Base-by-base conservation (phyloP, 371 early-diverging fungal genomes). In the Mortierella sp. region DNA sequence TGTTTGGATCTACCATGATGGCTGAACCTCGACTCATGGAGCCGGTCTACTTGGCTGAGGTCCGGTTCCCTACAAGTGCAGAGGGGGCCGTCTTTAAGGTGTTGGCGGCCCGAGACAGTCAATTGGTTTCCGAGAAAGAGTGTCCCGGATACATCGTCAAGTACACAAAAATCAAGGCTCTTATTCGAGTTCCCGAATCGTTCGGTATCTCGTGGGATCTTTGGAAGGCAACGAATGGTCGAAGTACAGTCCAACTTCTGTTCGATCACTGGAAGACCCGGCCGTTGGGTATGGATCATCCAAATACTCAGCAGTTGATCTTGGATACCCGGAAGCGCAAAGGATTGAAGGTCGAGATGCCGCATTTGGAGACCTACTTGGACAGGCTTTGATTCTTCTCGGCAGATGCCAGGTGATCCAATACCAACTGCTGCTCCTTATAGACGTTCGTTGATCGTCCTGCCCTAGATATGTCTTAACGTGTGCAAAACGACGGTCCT, bases 191-290 rank as follows among this genome's bases (percentile, higher is more conserved):
- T 77, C 93, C 91, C 81, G 99, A 99, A 85, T 99, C 99, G 31
- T 99, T 99, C 87, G 99, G 99, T 70, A 98, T 99, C 91, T 97
- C 98, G 67, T 94, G 94, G 41, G 95, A 93, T 80, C 88, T 99
- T 57, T 95, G 97, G 83, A 92, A 92, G 79, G 86, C 84, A 79
- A 94, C 96, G 63, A 89, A 88, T 86, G 98, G 98, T 77, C 96
- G 98, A 85, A 99, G 99, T 54, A 96, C 97, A 95, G 97, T 97
- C 76, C 98, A 98, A 10, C 34, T 34, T 7, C 34, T 94, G 58
- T 90, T 91, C 58, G 87, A 87, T 59, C 82, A 82, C 68, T 80
- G 77, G 78, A 87, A 93, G 82, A 59, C 90, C 67, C 93, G 98
- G 95, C 72, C 80, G 62, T 97, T 97, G 62, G 67, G 67, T 64